Evolutionary conservation across 495 filamentous ascomycete species (phyloP), one percentile per base, ranked within the genome.

Genomic region (Lasiosphaeris hirsuta): DNA sequence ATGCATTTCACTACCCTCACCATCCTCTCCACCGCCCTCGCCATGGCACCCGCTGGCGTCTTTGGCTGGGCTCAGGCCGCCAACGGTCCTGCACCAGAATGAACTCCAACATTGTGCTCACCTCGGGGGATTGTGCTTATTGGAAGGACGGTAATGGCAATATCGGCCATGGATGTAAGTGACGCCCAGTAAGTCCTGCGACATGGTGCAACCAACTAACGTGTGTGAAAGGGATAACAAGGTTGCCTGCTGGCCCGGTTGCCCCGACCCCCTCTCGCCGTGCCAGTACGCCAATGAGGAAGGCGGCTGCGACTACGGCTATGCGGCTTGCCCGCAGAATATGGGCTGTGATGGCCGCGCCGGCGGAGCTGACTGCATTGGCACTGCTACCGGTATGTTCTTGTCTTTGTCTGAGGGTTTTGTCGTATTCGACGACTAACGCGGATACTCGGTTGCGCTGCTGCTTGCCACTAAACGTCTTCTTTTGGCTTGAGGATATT

Each of bases 51-150:
- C 38, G 34, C 50, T 15, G 50, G 17, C 36, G 50, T 42, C 38
- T 18, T 53, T n/a, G 50, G 50, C 50, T 53, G 50, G 50, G 50
- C 50, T 30, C 5, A 53, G 33, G 50, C 38, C 14, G 37, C 8
- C 37, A 42, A 53, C 3, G 50, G 37, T 40, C 50, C 18, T 53
- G 50, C 50, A 53, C 50, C 5, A 17, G 50, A 11, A 42, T 42
- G 50, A 42, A 42, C 37, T 33, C 50, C 8, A 38, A 14, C 4
- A 38, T 17, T 15, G 18, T 30, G 15, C 37, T 17, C 36, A 53
- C 50, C 17, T 13, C 11, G 36, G 37, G 45, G 18, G 10, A 9
- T 4, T 53, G 50, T 38, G 14, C 50, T 13, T 53, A 53, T 15
- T 53, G 50, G 50, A 40, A 15, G 17, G 33, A 53, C 36, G 3